These are phyloP conservation scores for Ascomycota sp. DNA, from an alignment of 2,329 filamentous ascomycete species.

Conservation along the genomic window DNA sequence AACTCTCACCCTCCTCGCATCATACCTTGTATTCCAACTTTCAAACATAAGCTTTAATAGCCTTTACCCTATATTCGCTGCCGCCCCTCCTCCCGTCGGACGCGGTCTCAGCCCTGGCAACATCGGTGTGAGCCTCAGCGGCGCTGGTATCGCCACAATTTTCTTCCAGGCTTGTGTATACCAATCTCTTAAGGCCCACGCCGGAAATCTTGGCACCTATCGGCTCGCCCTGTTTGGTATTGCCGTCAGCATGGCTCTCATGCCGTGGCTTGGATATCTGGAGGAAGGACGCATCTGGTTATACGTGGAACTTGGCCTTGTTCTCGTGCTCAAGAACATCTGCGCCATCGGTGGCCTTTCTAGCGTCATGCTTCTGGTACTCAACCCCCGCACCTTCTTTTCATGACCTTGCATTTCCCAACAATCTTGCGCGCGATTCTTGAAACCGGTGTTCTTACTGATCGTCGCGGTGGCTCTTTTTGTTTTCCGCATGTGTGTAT, in stretches of 20 bases:
- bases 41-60: conserved; percentile 91
- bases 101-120: conserved; percentile 52
- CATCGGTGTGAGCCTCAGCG: conserved; percentile 66
- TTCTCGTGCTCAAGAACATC: conserved; percentile 73
- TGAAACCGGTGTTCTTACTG: too few species aligned
- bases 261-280: conserved; percentile 74
- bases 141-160: conserved; percentile 69
- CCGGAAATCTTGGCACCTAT: conserved; percentile 76
- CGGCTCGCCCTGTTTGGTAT: conserved; percentile 57
- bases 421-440: too few species aligned
- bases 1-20: conserved; percentile 57
- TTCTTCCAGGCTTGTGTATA: conserved; percentile 77
- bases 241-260: conserved; percentile 59
- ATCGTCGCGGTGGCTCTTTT: too few species aligned
- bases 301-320: conserved; percentile 56
- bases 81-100: conserved; percentile 51
- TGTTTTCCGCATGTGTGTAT: too few species aligned
- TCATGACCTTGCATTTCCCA: too few species aligned
- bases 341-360: conserved; percentile 76
- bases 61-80: conserved; percentile 79
- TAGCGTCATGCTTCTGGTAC: conserved; percentile 68
- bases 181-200: conserved; percentile 48
- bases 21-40: conserved; percentile 83
- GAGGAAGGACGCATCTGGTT: conserved; percentile 45
- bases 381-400: conserved; percentile 8